phyloP scores from a whole-genome alignment of 495 filamentous ascomycete genomes.

The Parmelia sp. region DNA sequence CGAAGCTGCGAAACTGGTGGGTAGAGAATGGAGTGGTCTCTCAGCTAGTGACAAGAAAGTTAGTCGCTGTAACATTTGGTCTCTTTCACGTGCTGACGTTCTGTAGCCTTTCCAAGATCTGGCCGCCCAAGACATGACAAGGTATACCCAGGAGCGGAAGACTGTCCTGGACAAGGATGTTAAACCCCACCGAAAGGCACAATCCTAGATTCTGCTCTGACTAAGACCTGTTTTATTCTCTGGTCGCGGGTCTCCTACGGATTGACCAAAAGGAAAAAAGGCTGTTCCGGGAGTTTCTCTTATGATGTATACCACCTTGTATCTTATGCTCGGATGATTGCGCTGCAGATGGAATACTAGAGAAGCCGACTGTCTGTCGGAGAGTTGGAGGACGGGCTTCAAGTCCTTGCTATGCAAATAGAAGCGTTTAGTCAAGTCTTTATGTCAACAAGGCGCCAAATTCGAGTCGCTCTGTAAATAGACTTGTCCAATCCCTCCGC shows the following conservation, averaged over 20 bases:
- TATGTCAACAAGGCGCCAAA: neutral
- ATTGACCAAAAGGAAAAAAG: neutral
- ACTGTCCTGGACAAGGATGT: constrained; percentile 24
- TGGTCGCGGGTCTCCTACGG: neutral
- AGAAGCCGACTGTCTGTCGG: neutral
- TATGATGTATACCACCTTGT: constrained; percentile 3
- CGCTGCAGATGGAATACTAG: neutral
- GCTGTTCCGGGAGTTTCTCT: neutral
- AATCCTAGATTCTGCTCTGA: constrained; percentile 1
- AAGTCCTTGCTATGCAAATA: neutral
- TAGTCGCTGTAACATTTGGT: constrained; percentile 5
- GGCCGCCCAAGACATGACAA: constrained; percentile 16
- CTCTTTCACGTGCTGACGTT: neutral
- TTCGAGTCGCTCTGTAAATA: neutral
- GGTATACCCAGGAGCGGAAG: constrained; percentile 27
- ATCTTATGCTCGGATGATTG: neutral
- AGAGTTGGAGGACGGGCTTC: neutral
- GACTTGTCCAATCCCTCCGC: neutral
- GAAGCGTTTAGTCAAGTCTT: neutral
- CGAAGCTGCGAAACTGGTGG: constrained; percentile 33
- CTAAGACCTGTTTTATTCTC: no score
- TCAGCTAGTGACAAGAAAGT: constrained; percentile 52
- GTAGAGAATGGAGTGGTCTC: constrained; percentile 52
- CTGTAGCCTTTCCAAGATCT: constrained; percentile 19
- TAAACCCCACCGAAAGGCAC: neutral